Base-by-base conservation (phyloP, 371 early-diverging fungal genomes). In the Zychaea mexicana region DNA sequence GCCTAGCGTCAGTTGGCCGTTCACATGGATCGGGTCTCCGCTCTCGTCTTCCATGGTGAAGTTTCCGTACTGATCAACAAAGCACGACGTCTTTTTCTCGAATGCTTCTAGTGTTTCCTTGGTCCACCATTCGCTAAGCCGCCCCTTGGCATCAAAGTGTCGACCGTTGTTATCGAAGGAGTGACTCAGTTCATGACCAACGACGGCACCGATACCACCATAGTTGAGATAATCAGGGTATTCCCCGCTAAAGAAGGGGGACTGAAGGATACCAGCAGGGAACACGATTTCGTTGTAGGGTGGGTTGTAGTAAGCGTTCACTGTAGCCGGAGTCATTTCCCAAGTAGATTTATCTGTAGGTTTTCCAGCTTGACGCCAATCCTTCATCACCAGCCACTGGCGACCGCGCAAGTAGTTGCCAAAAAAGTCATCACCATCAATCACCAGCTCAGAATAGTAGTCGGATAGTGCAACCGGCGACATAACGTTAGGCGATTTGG, bases 71-170 rank as follows among this genome's bases (percentile, higher is more conserved):
- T 90, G 90, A n/a, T 85, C 62, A 10, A 87, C 71, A 72, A 88
- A 91, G 71, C 91, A 89, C 60, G 82, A 66, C 0, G 88, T 64
- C 30, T 68, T 69, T 31, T 77, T 61, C 12, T 81, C 71, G 64
- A 88, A 93, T 19, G 76, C 71, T n/a, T 45, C 52, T 3, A 68
- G 58, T 0, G 89, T 84, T 10, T 57, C 52, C 3, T 84, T 74
- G 2, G 86, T 78, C 91, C 91, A 92, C 93, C 93, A 93, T 59
- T 85, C 76, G 3, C 46, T 67, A 21, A 73, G 32, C 42, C 57
- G 36, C 2, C 82, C 81, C n/a, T 76, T 46, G 26, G 67, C 66
- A 61, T 90, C 85, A 63, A 76, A 90, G 36, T 77, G 67, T 17
- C 85, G 77, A 22, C 92, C 90, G 1, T 61, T 47, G 52, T 72